A percentile compares a stretch with the other conserved stretches of the same genome.
Evolutionary conservation across 345 rosid genomes (phyloP).

Genomic region (Syzygium aromaticum): DNA sequence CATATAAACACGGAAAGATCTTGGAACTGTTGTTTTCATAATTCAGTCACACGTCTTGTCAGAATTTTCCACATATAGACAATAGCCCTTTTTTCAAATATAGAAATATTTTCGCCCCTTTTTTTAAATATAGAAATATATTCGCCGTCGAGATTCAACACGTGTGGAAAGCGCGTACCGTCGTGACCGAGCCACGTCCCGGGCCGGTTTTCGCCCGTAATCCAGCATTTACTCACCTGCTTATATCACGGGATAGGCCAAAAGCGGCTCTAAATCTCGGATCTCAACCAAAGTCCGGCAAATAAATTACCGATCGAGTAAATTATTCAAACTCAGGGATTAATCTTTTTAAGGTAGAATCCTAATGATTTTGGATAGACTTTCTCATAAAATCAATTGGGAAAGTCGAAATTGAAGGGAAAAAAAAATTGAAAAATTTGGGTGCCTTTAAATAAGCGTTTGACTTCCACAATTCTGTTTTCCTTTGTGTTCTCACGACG

Average conservation of each 20-base stretch:
- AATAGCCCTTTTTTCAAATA: not conserved
- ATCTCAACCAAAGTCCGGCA: not conserved
- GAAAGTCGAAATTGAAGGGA: not conserved
- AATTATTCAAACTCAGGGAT: not conserved
- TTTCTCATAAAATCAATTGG: not conserved
- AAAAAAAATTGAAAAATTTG: not conserved
- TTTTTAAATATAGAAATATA: not conserved
- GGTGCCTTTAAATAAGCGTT: not conserved
- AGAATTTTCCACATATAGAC: not conserved
- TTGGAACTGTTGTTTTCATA: not conserved
- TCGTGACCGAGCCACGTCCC: not conserved
- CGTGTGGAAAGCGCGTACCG: not conserved
- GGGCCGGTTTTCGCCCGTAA: not conserved
- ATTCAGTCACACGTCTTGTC: not conserved
- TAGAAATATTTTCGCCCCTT: not conserved
- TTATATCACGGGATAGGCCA: not conserved
- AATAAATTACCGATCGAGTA: not conserved
- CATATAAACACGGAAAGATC: not conserved
- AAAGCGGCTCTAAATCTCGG: not conserved
- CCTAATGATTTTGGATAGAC: not conserved
- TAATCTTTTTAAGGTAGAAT: not conserved
- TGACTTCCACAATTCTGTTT: not conserved
- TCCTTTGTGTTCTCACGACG: slow-evolving; percentile 7
- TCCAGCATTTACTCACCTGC: not conserved
- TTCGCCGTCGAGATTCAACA: not conserved